Conservation (phyloP, 2,329 filamentous ascomycete species). For the Tolypocladium guangdongense region DNA sequence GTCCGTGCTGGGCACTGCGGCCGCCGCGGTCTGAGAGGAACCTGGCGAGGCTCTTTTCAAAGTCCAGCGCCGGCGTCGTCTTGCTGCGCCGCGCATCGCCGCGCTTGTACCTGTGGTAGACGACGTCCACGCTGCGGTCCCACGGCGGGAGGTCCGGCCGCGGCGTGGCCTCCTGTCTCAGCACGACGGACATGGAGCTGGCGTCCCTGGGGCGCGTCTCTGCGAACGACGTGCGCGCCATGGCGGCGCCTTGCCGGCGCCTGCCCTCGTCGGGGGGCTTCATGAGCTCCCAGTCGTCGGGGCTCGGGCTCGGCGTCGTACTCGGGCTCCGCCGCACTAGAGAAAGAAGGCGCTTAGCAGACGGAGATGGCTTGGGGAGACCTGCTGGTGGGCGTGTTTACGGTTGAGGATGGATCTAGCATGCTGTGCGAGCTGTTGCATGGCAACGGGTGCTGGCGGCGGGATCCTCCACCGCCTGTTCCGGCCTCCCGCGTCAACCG, state of each 20-base stretch:
- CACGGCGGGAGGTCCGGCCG: constrained; percentile 16
- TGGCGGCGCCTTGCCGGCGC: neutral
- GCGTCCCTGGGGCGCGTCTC: too few relatives aligned
- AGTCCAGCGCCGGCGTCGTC: constrained; percentile 2
- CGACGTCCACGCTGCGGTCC: constrained; percentile 24
- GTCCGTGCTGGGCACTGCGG: neutral
- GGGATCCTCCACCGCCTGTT: neutral
- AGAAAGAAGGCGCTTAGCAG: neutral
- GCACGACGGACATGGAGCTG: neutral
- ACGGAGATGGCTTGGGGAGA: neutral
- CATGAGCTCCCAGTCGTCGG: neutral
- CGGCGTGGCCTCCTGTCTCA: neutral
- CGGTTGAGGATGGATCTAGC: neutral
- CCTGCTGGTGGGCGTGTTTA: neutral
- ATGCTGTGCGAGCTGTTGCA: neutral
- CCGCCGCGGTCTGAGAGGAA: constrained; percentile 12
- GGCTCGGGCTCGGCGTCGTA: neutral
- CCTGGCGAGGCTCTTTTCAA: constrained; percentile 9
- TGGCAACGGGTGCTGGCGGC: neutral
- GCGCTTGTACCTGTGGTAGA: constrained; percentile 16
- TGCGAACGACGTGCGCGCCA: neutral
- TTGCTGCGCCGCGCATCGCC: neutral
- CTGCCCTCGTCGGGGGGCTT: neutral
- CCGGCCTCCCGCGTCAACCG: too few relatives aligned
- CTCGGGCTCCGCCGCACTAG: neutral